Percentiles rank a stretch among this genome's conserved stretches.
Conservation (phyloP, 352 stramenopile species). For the Hyaloperonospora brassicae region DNA sequence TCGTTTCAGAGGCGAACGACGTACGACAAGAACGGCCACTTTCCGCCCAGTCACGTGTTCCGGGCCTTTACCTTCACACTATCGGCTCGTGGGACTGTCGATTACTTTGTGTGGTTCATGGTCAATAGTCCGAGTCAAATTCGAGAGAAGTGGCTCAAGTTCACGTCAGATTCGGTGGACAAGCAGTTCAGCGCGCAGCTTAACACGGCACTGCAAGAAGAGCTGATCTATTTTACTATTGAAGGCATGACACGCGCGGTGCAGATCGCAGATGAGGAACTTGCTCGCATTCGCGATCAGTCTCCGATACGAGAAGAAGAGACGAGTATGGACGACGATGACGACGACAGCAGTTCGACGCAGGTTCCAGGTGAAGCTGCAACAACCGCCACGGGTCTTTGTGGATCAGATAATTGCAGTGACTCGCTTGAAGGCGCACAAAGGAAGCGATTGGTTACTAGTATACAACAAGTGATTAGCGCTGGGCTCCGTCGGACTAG, state of each 20-base stretch:
- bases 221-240: constrained; percentile 88
- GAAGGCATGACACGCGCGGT: constrained; percentile 78
- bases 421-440: constrained; percentile 20
- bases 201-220: constrained; percentile 78
- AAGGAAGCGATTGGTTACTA: constrained; percentile 23
- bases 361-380: constrained; percentile 15
- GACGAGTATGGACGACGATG: constrained; percentile 15
- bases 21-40: constrained; percentile 30
- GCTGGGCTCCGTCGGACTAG: constrained; percentile 23
- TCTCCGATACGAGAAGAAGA: constrained; percentile 46
- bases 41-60: constrained; percentile 50
- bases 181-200: constrained; percentile 82
- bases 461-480: constrained; percentile 23
- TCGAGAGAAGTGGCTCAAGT: constrained; percentile 55
- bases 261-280: constrained; percentile 57
- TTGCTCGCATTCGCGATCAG: constrained; percentile 32
- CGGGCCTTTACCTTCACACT: constrained; percentile 61
- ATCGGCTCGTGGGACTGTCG: constrained; percentile 50
- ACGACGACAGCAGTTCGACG: constrained; percentile 2
- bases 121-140: constrained; percentile 65
- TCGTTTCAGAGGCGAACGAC: constrained; percentile 54
- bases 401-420: constrained; percentile 6
- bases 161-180: constrained; percentile 66
- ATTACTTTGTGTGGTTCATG: constrained; percentile 86
- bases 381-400: constrained; percentile 19